Evolutionary conservation across 1,284 basidiomycete genomes (phyloP), one percentile per base, ranked within the genome.

Genomic region (Cryptococcus sp.): DNA sequence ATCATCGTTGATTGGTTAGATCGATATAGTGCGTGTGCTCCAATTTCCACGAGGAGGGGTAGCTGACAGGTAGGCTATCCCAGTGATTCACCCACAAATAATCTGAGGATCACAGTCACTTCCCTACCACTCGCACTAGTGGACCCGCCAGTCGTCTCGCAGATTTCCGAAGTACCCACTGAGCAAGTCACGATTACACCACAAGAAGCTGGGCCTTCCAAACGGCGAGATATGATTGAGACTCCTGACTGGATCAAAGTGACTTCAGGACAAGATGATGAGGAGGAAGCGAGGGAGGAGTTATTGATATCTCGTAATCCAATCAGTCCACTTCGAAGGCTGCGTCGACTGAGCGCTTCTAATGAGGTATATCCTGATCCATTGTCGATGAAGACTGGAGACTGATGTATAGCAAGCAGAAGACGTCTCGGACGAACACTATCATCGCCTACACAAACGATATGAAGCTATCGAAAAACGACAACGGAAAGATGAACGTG

Each of bases 381-480:
- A n/a, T n/a, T n/a, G n/a, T n/a, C n/a, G n/a, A n/a, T n/a, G n/a
- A n/a, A n/a, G 25, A 31, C 21, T 19, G 56, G 56, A 10, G 48
- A 49, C 10, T 36, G 34, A 52, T 31, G 22, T 28, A 19, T 48
- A 86, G 83, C 79, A 81, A 43, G 73, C 76, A 18, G 78, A 81
- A 55, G 89, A 91, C 70, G 88, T 85, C 1, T 87, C 86, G 3
- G 91, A 94, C 75, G 82, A 82, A 16, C 82, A 82, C n/a, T 96
- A 92, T 69, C 83, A 87, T 70, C 83, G 83, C 53, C 82, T 88
- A 37, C 91, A 94, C 73, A 82, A 84, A 51, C 88, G 88, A 67
- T 90, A 87, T 69, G 91, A 93, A 70, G 82, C 81, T 16, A 85
- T 88, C 52, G 91, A 94, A 73, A 89, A 88, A 69, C 82, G 88